These are phyloP conservation scores for Xerocomus brunneocitrinus DNA, from an alignment of 768 basidiomycete genomes.

Conservation along the genomic window DNA sequence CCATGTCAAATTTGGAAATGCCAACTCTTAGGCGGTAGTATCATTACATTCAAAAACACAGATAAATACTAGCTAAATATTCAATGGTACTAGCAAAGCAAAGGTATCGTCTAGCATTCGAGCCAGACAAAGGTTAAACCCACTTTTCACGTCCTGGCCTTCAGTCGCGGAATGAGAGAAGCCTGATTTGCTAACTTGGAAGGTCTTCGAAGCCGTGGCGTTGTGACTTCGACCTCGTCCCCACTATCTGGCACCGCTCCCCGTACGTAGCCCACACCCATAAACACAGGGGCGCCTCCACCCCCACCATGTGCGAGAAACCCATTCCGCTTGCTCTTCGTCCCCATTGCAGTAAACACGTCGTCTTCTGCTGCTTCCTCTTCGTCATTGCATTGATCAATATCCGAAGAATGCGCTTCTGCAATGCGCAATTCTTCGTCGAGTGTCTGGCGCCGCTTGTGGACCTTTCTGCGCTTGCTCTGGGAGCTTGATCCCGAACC, in stretches of 20 bases:
- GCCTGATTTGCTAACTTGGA: constrained; percentile 13
- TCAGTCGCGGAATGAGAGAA: constrained; percentile 26
- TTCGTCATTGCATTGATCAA: constrained; percentile 36
- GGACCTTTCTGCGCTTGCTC: constrained; percentile 16
- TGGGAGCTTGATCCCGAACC: constrained; percentile 14
- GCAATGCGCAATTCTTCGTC: constrained; percentile 63
- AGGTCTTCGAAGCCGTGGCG: not conserved
- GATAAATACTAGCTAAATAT: constrained; percentile 21
- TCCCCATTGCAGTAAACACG: constrained; percentile 52
- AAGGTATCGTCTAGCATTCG: constrained; percentile 7
- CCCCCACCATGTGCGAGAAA: constrained; percentile 75
- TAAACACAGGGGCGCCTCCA: constrained; percentile 64
- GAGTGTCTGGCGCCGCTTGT: constrained; percentile 48
- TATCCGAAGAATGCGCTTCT: constrained; percentile 29
- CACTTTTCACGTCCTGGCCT: constrained; percentile 10
- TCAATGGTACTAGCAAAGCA: not conserved
- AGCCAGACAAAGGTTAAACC: not conserved
- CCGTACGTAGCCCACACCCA: constrained; percentile 64
- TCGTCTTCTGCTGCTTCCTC: constrained; percentile 39
- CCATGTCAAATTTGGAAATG: not conserved
- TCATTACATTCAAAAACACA: constrained; percentile 17
- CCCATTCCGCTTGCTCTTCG: constrained; percentile 47
- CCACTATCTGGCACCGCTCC: constrained; percentile 38
- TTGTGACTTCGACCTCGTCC: constrained; percentile 6
- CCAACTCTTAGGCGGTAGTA: no score